Percentiles rank a stretch among this genome's conserved stretches.
These are phyloP conservation scores for Sporisorium iseilematis-ciliati DNA, from an alignment of 1,284 basidiomycete species.

Conservation along the genomic window DNA sequence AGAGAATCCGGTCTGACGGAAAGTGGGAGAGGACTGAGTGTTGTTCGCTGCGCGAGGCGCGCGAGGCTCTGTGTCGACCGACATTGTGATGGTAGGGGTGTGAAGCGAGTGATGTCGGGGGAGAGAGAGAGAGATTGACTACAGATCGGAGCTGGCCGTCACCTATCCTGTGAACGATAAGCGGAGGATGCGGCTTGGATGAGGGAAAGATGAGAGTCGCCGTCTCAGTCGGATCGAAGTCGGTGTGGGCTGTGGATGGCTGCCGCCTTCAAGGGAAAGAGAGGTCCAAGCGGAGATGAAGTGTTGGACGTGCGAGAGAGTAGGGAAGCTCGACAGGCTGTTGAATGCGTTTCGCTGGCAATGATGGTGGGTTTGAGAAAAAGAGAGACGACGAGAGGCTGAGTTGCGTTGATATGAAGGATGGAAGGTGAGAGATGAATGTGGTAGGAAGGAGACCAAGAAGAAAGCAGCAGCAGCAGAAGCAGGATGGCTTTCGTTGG, in stretches of 20 bases:
- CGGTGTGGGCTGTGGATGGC: not conserved
- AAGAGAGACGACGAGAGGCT: not conserved
- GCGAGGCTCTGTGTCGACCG: slow-evolving; percentile 47
- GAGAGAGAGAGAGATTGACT: not conserved
- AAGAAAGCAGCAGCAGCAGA: not conserved
- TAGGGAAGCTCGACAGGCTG: not conserved
- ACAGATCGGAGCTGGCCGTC: not conserved
- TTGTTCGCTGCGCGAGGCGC: slow-evolving; percentile 33
- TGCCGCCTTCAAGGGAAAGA: not conserved
- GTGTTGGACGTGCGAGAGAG: not conserved
- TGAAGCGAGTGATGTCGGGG: not conserved
- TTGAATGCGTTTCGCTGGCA: slow-evolving; percentile 1
- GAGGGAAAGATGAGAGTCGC: too few relatives aligned
- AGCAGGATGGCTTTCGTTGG: not conserved
- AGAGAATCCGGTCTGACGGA: slow-evolving; percentile 54
- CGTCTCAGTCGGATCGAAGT: not conserved
- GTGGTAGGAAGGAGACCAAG: not conserved
- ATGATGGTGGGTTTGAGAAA: not conserved
- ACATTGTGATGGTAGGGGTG: slow-evolving; percentile 30
- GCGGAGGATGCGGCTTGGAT: slow-evolving; percentile 3
- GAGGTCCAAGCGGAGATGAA: not conserved
- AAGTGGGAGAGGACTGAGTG: slow-evolving; percentile 51
- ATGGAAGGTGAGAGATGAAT: not conserved
- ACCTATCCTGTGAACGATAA: not conserved
- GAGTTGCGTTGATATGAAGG: not conserved